Evolutionary conservation across 2,329 filamentous ascomycete genomes (phyloP).

Genomic region (Penicillium griseofulvum): DNA sequence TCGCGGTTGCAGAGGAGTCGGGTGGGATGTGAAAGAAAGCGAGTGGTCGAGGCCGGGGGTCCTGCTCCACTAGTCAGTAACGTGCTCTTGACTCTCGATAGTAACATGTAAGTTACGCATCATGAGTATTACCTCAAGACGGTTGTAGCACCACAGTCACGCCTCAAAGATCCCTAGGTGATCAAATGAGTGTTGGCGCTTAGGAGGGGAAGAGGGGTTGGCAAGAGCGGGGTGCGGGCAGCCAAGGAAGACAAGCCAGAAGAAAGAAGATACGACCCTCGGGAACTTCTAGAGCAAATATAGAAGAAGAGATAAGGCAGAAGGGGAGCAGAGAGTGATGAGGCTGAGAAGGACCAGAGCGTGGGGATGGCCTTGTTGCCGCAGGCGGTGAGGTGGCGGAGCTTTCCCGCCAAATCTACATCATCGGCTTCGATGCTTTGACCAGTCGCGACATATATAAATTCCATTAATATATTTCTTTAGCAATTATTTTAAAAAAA

Average conservation of each 20-base stretch:
- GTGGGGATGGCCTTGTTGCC: constrained; percentile 18
- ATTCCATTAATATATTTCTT: neutral
- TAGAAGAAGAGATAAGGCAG: constrained; percentile 15
- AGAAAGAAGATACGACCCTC: neutral
- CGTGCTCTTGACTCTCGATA: neutral
- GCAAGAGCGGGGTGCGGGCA: neutral
- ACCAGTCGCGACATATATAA: neutral
- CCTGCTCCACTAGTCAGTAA: neutral
- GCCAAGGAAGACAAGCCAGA: neutral
- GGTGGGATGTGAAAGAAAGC: neutral
- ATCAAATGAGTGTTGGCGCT: neutral
- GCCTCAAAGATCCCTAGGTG: constrained; percentile 7
- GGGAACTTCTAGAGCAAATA: constrained; percentile 1
- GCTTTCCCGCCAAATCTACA: constrained; percentile 10
- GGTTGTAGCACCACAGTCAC: constrained; percentile 18
- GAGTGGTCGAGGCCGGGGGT: constrained; percentile 4
- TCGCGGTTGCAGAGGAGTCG: constrained; percentile 21
- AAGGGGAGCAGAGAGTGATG: constrained; percentile 18
- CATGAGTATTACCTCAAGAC: constrained; percentile 2
- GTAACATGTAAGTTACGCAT: neutral
- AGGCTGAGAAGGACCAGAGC: constrained; percentile 21
- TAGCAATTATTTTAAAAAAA: too few species aligned
- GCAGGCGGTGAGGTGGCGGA: constrained; percentile 25
- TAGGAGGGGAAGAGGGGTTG: neutral
- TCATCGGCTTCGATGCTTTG: constrained; percentile 8